Conservation (phyloP, 1,284 basidiomycete species). For the Cryptococcus depauperatus region DNA sequence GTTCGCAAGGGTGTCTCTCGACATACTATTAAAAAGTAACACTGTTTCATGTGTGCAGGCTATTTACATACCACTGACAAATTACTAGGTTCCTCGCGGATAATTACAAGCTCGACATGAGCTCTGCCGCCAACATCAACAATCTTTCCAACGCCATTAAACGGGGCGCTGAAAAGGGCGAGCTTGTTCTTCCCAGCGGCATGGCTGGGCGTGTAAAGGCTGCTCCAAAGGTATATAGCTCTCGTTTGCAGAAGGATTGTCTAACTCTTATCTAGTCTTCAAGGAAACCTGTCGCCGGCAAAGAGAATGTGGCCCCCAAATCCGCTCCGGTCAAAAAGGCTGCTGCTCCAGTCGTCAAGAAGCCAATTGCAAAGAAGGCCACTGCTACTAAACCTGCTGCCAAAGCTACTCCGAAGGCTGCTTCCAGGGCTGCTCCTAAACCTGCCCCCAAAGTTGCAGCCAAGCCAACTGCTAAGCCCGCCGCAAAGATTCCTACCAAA, state of each 20-base stretch:
- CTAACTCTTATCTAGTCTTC: not conserved
- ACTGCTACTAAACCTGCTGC: conserved; percentile 12
- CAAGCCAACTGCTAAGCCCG: conserved; percentile 24
- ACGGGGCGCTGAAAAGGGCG: conserved; percentile 66
- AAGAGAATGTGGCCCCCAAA: conserved; percentile 48
- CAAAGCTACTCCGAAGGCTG: no score
- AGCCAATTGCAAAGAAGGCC: conserved; percentile 33
- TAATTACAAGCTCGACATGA: conserved; percentile 69
- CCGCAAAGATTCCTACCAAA: not conserved
- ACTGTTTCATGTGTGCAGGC: conserved; percentile 15
- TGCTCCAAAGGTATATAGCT: conserved; percentile 49
- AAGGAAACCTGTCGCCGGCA: conserved; percentile 26
- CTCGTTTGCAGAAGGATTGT: not conserved
- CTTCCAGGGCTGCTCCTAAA: conserved; percentile 5
- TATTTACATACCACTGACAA: not conserved
- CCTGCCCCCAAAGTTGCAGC: conserved; percentile 2
- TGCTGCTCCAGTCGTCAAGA: conserved; percentile 28
- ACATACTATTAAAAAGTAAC: conserved; percentile 84
- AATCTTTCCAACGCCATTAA: conserved; percentile 76
- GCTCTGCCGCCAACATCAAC: conserved; percentile 60
- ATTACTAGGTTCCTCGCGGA: conserved; percentile 59
- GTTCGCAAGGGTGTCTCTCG: conserved; percentile 79
- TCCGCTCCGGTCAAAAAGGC: conserved; percentile 29
- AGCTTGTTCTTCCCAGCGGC: conserved; percentile 84
- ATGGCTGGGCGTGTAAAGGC: conserved; percentile 68